phyloP scores from a whole-genome alignment of 768 basidiomycete genomes.

The Lepiota brunneoincarnata region DNA sequence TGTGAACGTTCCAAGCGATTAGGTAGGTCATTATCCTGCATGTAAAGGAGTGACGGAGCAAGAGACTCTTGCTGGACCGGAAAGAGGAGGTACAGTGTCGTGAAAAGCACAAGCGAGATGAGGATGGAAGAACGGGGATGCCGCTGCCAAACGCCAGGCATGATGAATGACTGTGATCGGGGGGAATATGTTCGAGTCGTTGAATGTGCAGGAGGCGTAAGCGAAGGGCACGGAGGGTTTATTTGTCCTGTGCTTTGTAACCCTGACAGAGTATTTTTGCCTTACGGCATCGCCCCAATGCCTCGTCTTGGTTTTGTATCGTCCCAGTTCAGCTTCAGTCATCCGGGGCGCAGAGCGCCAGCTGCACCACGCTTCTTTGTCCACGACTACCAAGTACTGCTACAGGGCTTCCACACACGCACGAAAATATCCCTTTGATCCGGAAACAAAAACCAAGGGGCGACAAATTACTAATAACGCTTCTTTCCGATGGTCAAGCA shows the following conservation, averaged over 20 bases:
- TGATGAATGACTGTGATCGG: constrained; percentile 11
- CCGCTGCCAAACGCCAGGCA: constrained; percentile 33
- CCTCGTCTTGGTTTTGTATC: too few relatives aligned
- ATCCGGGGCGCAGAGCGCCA: too few relatives aligned
- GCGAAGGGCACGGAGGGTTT: neutral
- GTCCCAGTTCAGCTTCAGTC: too few relatives aligned
- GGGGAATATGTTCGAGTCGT: neutral
- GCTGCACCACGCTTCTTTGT: too few relatives aligned
- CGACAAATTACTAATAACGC: too few relatives aligned
- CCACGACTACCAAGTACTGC: too few relatives aligned
- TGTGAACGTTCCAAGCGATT: constrained; percentile 41
- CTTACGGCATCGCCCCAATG: too few relatives aligned
- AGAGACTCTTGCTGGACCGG: constrained; percentile 25
- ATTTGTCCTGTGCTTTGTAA: constrained; percentile 5
- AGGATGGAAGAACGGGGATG: constrained; percentile 53
- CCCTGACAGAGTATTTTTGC: too few relatives aligned
- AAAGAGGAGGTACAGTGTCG: constrained; percentile 47
- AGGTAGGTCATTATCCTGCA: constrained; percentile 32
- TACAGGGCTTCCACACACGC: too few relatives aligned
- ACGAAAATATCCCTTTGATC: too few relatives aligned
- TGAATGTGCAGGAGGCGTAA: neutral
- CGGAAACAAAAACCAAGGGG: too few relatives aligned
- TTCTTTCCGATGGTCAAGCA: too few relatives aligned
- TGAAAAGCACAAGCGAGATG: constrained; percentile 37
- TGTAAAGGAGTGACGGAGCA: constrained; percentile 18